These are phyloP conservation scores for Pilobolus umbonatus DNA, from an alignment of 192 early-diverging fungal genomes.

Conservation along the genomic window DNA sequence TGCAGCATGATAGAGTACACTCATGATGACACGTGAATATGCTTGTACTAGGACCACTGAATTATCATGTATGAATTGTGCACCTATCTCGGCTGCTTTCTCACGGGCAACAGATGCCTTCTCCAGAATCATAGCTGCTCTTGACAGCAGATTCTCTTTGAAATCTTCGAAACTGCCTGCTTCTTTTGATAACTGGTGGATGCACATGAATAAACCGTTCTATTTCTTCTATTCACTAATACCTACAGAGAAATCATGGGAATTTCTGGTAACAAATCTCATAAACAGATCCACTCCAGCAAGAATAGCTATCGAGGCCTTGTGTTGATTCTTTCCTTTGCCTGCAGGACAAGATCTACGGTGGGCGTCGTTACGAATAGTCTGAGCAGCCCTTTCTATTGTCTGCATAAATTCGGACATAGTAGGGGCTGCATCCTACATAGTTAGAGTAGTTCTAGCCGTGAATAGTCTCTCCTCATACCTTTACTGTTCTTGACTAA, in stretches of 20 bases:
- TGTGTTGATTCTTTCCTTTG: slow-evolving; percentile 27
- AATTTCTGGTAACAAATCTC: slow-evolving; percentile 58
- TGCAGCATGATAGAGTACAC: slow-evolving; percentile 70
- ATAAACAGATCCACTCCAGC: slow-evolving; percentile 88
- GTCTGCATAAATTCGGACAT: slow-evolving; percentile 85
- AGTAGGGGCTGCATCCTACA: slow-evolving; percentile 62
- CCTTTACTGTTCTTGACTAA: background rate
- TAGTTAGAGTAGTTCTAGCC: background rate
- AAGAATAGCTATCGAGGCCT: slow-evolving; percentile 74
- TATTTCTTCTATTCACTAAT: slow-evolving; percentile 29
- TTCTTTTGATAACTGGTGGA: slow-evolving; percentile 13
- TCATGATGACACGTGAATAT: slow-evolving; percentile 92
- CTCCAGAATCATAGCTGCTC: slow-evolving; percentile 68
- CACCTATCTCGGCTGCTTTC: slow-evolving; percentile 71
- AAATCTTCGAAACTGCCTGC: slow-evolving; percentile 57
- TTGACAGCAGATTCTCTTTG: slow-evolving; percentile 61
- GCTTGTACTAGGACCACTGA: slow-evolving; percentile 85
- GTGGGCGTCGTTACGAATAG: slow-evolving; percentile 60
- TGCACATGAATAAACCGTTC: background rate
- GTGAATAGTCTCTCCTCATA: background rate
- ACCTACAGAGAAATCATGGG: slow-evolving; percentile 56
- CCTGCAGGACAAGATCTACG: background rate
- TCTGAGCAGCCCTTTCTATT: slow-evolving; percentile 58
- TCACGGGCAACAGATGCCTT: slow-evolving; percentile 67
- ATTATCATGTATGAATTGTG: slow-evolving; percentile 78